These are phyloP conservation scores for Yamadazyma blattariae DNA, from an alignment of 1,139 yeast species.

Conservation along the genomic window DNA sequence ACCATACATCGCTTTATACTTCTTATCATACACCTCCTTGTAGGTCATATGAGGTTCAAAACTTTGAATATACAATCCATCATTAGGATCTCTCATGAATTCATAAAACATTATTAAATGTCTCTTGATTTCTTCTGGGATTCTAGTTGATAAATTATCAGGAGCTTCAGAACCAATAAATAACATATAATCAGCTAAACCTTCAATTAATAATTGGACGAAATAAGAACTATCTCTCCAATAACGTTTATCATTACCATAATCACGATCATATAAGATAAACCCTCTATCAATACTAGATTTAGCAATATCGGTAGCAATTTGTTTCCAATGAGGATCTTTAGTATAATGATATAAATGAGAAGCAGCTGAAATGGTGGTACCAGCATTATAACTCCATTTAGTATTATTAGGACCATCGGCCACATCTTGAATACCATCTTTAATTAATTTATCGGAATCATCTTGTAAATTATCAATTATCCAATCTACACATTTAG, in stretches of 20 bases:
- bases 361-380: slow-evolving; percentile 56
- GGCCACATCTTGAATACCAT: slow-evolving; percentile 56
- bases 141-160: slow-evolving; percentile 30
- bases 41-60: slow-evolving; percentile 61
- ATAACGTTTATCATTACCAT: slow-evolving; percentile 52
- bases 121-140: slow-evolving; percentile 44
- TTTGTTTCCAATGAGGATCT: slow-evolving; percentile 52
- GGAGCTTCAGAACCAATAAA: slow-evolving; percentile 48
- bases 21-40: slow-evolving; percentile 43
- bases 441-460: slow-evolving; percentile 56
- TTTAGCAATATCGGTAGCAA: slow-evolving; percentile 58
- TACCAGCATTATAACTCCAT: slow-evolving; percentile 72
- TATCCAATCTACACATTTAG: slow-evolving; percentile 54
- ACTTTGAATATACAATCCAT: slow-evolving; percentile 60
- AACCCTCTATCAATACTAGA: slow-evolving; percentile 57
- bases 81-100: slow-evolving; percentile 56
- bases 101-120: slow-evolving; percentile 55
- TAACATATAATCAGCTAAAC: slow-evolving; percentile 63
- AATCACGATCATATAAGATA: slow-evolving; percentile 66
- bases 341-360: slow-evolving; percentile 52
- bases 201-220: slow-evolving; percentile 64
- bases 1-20: slow-evolving; percentile 55
- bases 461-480: slow-evolving; percentile 51
- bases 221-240: slow-evolving; percentile 68
- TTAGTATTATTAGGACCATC: slow-evolving; percentile 49